A percentile compares a stretch with the other conserved stretches of the same genome.
Conservation (phyloP, 768 basidiomycete species). For the Lactarius tabidus region DNA sequence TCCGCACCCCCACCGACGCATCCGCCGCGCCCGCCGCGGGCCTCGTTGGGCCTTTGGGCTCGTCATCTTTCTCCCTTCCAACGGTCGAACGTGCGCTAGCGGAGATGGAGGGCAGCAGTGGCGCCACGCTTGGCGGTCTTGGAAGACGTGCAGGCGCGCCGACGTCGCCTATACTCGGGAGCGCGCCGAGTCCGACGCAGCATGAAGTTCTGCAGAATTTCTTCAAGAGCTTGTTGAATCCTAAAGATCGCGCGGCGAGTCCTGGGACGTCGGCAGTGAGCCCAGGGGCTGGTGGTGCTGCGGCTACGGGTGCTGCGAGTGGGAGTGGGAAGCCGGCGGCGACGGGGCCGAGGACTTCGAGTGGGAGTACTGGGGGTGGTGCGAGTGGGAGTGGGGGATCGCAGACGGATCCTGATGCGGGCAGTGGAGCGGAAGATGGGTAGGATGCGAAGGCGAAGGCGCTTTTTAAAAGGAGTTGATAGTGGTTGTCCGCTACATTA, state of each 20-base stretch:
- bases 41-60: conserved; percentile 90
- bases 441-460: too few relatives aligned
- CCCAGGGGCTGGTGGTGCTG: conserved; percentile 31
- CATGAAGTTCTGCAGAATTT: conserved; percentile 85
- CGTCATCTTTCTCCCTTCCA: conserved; percentile 79
- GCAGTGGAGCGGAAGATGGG: too few relatives aligned
- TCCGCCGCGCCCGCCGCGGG: conserved; percentile 55
- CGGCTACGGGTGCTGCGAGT: too few relatives aligned
- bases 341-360: conserved; percentile 13
- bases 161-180: conserved; percentile 31
- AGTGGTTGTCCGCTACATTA: background rate
- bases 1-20: conserved; percentile 70
- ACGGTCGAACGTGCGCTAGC: conserved; percentile 82
- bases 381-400: too few relatives aligned
- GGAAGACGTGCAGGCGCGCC: conserved; percentile 22
- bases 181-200: conserved; percentile 51
- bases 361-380: too few relatives aligned
- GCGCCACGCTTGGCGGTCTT: conserved; percentile 27
- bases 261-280: conserved; percentile 35
- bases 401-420: too few relatives aligned
- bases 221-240: conserved; percentile 76
- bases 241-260: conserved; percentile 52
- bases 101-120: conserved; percentile 74
- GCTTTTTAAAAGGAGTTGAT: too few relatives aligned
- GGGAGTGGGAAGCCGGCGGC: background rate